Evolutionary conservation across 1,139 yeast species (phyloP), one percentile per base, ranked within the genome.

Genomic region (Geotrichum phurueaensis): DNA sequence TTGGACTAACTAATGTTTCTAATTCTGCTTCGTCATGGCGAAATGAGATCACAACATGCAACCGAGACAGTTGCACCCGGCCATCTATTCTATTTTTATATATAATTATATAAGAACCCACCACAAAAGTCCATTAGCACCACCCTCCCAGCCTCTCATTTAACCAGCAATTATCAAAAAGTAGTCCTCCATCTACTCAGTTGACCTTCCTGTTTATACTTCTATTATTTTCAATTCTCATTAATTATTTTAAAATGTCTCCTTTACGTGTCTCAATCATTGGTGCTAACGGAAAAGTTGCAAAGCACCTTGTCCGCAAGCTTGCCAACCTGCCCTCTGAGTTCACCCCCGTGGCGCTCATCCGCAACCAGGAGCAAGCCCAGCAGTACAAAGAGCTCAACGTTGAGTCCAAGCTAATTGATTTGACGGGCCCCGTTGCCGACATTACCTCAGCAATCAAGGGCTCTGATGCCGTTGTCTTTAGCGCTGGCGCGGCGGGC

Each of bases 401-500:
- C 1, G 69, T 79, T 23, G 71, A 76, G 25, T 73, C 82, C 13
- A 68, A 73, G 3, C 73, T 84, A 47, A 72, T 70, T 54, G 78
- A 77, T 51, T 67, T 80, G 33, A 74, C 77, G 18, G 61, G 51
- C 33, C 27, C 59, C 2, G 73, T 71, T 13, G 72, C 77, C 2
- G 75, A 79, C 1, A 68, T 85, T 27, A 70, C 78, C 0, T 63
- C 69, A 0, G 73, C 73, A 0, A 70, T 85, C 43, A 69, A 71
- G 51, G 86, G 84, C 2, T 79, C 76, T 53, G 84, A 83, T 67
- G 84, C 84, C 6, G 83, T 85, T 6, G 82, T 85, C 0, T 82
- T 84, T 73, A 75, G 82, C 53, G 89, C 86, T 0, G 89, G 89
- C 5, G 83, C 87, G 1, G 85, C 82, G 6, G 89, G 88, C 1